phyloP scores from a whole-genome alignment of 257 asterid species.

The Nicotiana tomentosiformis region DNA sequence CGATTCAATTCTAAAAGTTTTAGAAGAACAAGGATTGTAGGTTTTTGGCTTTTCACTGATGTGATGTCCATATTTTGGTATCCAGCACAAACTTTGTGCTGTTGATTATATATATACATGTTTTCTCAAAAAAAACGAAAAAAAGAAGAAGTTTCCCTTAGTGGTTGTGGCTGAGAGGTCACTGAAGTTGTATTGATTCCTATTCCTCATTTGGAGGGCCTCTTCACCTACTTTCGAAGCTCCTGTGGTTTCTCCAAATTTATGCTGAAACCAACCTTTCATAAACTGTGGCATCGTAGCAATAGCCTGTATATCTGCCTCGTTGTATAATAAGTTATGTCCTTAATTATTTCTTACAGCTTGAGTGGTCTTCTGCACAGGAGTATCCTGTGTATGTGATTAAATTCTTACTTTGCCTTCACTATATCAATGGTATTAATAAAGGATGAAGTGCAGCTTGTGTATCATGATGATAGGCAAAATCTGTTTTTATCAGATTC shows the following conservation, averaged over 20 bases:
- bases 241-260: background rate
- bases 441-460: conserved; percentile 6
- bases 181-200: background rate
- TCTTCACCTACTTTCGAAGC: background rate
- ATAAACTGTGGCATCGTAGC: background rate
- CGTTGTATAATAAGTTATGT: background rate
- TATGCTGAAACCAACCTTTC: background rate
- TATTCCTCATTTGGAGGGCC: background rate
- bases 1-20: no score
- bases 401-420: background rate
- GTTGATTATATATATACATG: no score
- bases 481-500: background rate
- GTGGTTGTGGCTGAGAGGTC: background rate
- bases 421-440: background rate
- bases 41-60: no score
- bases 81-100: no score
- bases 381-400: background rate
- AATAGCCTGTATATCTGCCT: background rate
- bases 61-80: no score
- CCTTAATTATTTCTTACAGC: background rate
- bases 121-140: no score
- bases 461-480: background rate
- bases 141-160: background rate
- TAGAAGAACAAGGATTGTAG: no score
- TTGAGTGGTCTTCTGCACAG: background rate